phyloP scores from a whole-genome alignment of 1,139 yeast species.

The Blastobotrys raffinosifermentans region DNA sequence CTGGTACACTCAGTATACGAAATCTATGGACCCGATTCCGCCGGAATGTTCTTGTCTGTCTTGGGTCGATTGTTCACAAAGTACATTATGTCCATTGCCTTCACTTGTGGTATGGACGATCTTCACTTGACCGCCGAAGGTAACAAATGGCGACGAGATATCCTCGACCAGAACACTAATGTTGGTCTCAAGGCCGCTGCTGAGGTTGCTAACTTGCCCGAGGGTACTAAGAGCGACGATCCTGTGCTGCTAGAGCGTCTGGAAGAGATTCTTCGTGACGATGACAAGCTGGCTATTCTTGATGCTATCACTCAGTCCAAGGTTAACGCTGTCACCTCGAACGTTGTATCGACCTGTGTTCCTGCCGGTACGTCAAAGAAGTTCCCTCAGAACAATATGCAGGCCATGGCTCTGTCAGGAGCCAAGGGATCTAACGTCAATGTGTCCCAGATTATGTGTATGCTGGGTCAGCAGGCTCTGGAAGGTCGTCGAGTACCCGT shows the following conservation, averaged over 20 bases:
- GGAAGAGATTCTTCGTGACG: constrained; percentile 94
- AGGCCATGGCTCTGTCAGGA: constrained; percentile 97
- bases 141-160: constrained; percentile 79
- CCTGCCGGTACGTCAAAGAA: constrained; percentile 94
- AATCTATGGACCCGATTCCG: constrained; percentile 85
- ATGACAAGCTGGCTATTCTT: constrained; percentile 81
- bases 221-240: constrained; percentile 49
- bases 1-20: constrained; percentile 94
- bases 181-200: constrained; percentile 89
- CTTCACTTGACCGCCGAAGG: constrained; percentile 88
- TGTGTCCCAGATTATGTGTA: constrained; percentile 98
- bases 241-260: constrained; percentile 80
- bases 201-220: constrained; percentile 83
- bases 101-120: constrained; percentile 99
- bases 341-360: constrained; percentile 89
- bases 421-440: constrained; percentile 99
- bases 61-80: constrained; percentile 92
- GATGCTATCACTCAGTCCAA: constrained; percentile 96
- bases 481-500: constrained; percentile 99
- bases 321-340: constrained; percentile 86
- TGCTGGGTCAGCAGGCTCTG: constrained; percentile 96
- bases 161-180: constrained; percentile 68
- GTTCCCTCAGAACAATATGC: constrained; percentile 97
- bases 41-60: constrained; percentile 85
- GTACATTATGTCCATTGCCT: constrained; percentile 86